Base-by-base conservation (phyloP, 1,139 yeast species). In the Suhomyces yuchorum region DNA sequence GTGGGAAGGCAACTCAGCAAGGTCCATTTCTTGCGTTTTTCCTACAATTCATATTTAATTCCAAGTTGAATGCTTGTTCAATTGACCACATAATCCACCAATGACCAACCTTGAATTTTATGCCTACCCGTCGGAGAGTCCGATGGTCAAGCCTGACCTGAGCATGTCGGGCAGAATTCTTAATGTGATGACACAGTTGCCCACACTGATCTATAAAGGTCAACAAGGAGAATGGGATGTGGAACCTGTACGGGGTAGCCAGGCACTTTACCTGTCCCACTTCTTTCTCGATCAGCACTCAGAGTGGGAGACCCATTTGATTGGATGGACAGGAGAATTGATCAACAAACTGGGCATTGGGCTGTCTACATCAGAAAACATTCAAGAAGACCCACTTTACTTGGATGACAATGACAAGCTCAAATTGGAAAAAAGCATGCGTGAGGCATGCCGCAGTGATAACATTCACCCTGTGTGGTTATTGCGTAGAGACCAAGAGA, bases 321-420 rank as follows among this genome's bases (percentile, higher is more conserved):
- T 95, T 47, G 97, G 92, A 1, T 95, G 99, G 99, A 87, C 97
- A 0, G 99, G 99, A 23, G 98, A 91, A 66, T 73, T 91, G 53
- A 74, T 75, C 48, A 71, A 75, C 50, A 68, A 71, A 48, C 62
- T 66, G 43, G 65, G 59, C 46, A 38, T 46, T 33, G 62, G 62
- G 57, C 38, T 56, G 58, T 6, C 40, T n/a, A 19, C 50, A n/a
- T 48, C 65, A 26, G 70, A 66, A 14, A 63, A 69, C 51, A 60
- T 67, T 41, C 67, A 72, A 39, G 82, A 78, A 43, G 89, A 82
- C 55, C 86, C 92, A 1, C 70, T 84, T 51, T 83, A 84, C 59
- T 65, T 86, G 55, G 76, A 81, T 46, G 80, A 78, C 9, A 68
- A 68, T 2, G 90, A 84, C 57, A 85, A 85, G 63, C 51, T 56